Evolutionary conservation across 352 stramenopile genomes (phyloP).

Genomic region (Phytophthora niederhauseri): DNA sequence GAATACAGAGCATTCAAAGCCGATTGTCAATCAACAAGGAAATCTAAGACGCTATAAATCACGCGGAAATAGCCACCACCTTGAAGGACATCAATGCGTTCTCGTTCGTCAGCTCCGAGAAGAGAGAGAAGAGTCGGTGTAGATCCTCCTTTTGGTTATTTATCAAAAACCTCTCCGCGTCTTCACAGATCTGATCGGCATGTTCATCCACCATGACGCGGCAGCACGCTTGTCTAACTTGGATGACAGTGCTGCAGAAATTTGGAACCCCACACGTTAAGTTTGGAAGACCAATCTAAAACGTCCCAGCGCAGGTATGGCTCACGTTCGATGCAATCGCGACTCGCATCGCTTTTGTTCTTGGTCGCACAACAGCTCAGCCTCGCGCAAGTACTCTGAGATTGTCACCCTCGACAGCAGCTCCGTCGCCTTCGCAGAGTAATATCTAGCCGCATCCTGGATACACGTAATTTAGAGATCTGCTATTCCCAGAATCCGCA

Average conservation of each 20-base stretch:
- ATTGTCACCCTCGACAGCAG: conserved; percentile 71
- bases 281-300: not conserved
- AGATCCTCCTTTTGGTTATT: conserved; percentile 84
- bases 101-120: conserved; percentile 83
- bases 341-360: conserved; percentile 82
- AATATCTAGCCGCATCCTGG: conserved; percentile 73
- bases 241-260: conserved; percentile 64
- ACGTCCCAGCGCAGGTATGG: conserved; percentile 3
- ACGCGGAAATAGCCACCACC: conserved; percentile 35
- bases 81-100: conserved; percentile 85
- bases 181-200: conserved; percentile 81
- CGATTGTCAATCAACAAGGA: conserved; percentile 16
- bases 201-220: conserved; percentile 81
- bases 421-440: conserved; percentile 66
- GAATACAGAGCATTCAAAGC: conserved; percentile 12
- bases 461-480: conserved; percentile 2
- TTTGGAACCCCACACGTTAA: not conserved
- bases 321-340: conserved; percentile 77
- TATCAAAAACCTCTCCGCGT: conserved; percentile 75
- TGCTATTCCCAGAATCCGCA: not conserved
- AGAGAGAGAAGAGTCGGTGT: conserved; percentile 78
- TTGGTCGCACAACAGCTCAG: conserved; percentile 76
- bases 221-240: conserved; percentile 82
- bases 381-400: conserved; percentile 74
- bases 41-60: not conserved